phyloP scores from a whole-genome alignment of 2,329 filamentous ascomycete genomes.

The Fusarium camptoceras region DNA sequence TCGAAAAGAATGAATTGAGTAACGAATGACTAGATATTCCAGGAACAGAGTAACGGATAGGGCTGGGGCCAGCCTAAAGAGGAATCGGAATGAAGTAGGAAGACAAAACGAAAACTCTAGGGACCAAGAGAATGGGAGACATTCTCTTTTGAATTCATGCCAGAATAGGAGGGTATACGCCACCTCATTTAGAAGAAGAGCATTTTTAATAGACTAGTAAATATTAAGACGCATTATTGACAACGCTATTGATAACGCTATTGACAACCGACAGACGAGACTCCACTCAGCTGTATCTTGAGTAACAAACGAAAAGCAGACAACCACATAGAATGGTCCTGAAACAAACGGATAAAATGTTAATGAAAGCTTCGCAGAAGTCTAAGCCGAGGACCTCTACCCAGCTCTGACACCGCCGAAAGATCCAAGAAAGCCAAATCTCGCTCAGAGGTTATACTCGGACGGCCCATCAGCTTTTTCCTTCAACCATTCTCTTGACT shows the following conservation, averaged over 20 bases:
- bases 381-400: neutral
- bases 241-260: neutral
- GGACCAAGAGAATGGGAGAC: rapidly evolving
- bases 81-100: neutral
- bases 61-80: neutral
- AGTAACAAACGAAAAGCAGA: neutral
- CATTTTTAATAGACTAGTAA: neutral
- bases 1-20: neutral
- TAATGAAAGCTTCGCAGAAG: neutral
- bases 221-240: neutral
- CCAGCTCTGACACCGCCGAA: neutral
- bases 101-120: neutral
- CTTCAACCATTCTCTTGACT: neutral
- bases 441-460: too few relatives aligned
- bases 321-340: neutral
- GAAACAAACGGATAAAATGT: too few relatives aligned
- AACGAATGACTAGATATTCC: neutral
- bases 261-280: neutral
- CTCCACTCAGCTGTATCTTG: neutral
- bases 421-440: too few relatives aligned
- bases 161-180: neutral
- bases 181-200: neutral
- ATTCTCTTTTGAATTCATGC: neutral
- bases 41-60: neutral
- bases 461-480: neutral